Evolutionary conservation across 768 basidiomycete genomes (phyloP), one percentile per base, ranked within the genome.

Genomic region (Russula emetica): DNA sequence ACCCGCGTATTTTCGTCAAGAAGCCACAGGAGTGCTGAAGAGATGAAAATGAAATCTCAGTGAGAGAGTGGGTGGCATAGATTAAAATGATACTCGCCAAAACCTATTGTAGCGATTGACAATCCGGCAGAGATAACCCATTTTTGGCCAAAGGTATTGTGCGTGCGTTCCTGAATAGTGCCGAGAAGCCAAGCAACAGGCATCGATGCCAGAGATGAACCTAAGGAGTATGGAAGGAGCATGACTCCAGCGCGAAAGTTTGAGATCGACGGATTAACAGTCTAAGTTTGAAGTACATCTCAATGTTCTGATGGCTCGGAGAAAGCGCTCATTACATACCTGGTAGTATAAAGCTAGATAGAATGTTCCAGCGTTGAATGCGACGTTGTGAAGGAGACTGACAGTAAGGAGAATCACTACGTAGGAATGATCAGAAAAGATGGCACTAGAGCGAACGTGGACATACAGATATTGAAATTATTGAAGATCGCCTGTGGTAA

Each of bases 281-380:
- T 84, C 90, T 92, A 69, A 63, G 55, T 22, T 54, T 47, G 45
- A 57, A 34, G 16, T 22, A n/a, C 20, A 16, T 30, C 14, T 9
- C 42, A 40, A 52, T 3, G 54, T 50, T 61, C 26, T 51, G 51
- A 58, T 38, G 24, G 18, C 38, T 38, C 38, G 38, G 38, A 44
- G 47, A 4, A 40, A 58, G 34, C 20, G 38, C 42, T 42, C 28
- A 22, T 2, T 50, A 36, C 77, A 42, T 67, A 89, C 91, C 81
- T 94, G 91, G 74, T 83, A 92, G 73, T 85, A 93, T 26, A 93
- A 74, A 0, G 90, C 88, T 52, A 94, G 83, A 75, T 91, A 94
- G 76, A 89, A 94, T 6, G 91, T 93, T 55, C 89, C 91, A 36
- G 91, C 83, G 67, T 83, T 92, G 74, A 92, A 94, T 18, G 85